phyloP scores from a whole-genome alignment of 78 protist genomes.

The Speleostelium caveatum region DNA sequence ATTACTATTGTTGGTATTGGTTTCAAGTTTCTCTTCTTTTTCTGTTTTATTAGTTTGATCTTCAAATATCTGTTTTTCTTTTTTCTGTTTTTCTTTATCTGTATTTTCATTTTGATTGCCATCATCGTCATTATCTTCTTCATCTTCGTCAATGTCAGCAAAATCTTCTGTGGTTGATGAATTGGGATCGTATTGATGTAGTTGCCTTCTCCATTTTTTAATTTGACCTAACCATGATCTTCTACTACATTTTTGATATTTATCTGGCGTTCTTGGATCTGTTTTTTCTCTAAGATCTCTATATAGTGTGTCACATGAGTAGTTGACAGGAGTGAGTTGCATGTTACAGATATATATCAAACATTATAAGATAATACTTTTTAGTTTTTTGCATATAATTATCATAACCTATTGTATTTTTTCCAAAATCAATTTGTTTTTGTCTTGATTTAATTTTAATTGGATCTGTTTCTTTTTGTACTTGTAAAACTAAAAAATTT shows the following conservation, averaged over 20 bases:
- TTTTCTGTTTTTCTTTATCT: neutral
- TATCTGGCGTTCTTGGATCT: constrained; percentile 84
- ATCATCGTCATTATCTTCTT: neutral
- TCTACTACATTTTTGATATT: constrained; percentile 61
- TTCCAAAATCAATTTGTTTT: constrained; percentile 89
- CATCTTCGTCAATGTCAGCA: constrained; percentile 9
- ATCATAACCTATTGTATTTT: constrained; percentile 86
- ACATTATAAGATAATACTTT: neutral
- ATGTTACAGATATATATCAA: neutral
- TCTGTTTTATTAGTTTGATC: neutral
- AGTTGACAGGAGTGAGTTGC: neutral
- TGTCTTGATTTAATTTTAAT: constrained; percentile 78
- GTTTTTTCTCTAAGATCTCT: constrained; percentile 5
- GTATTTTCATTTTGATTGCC: neutral
- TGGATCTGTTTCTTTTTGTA: constrained; percentile 78
- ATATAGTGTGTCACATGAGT: too few species aligned
- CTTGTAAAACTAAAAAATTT: neutral
- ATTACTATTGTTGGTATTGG: neutral
- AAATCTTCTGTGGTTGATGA: neutral
- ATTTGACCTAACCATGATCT: constrained; percentile 83
- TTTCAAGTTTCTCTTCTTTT: neutral
- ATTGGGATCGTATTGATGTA: constrained; percentile 86
- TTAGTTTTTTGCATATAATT: constrained; percentile 25
- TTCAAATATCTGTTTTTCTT: neutral
- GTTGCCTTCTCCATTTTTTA: constrained; percentile 76